A percentile compares a stretch with the other conserved stretches of the same genome.
Evolutionary conservation across 2,329 filamentous ascomycete genomes (phyloP).

Genomic region (Talaromyces marneffei): DNA sequence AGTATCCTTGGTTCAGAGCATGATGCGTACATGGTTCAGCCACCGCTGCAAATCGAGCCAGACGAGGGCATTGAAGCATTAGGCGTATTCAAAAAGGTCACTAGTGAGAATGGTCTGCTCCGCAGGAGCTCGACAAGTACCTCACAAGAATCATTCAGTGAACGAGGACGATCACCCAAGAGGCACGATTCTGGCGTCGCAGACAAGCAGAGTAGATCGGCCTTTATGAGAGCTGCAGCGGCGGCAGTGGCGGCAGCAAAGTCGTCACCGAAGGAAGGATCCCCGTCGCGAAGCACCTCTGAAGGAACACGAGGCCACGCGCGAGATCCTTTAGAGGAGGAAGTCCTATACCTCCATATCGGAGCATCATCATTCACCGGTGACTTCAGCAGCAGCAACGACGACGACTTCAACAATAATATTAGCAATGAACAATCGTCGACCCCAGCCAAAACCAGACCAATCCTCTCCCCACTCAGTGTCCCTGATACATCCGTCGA

Average conservation of each 20-base stretch:
- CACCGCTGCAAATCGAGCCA: slow-evolving; percentile 48
- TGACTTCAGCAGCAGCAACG: neutral
- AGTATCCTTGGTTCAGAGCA: slow-evolving; percentile 55
- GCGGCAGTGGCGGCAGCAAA: slow-evolving; percentile 15
- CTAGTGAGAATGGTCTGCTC: slow-evolving; percentile 36
- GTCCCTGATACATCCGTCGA: slow-evolving; percentile 28
- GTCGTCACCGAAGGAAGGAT: slow-evolving; percentile 26
- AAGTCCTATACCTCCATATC: slow-evolving; percentile 68
- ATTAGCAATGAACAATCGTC: slow-evolving; percentile 12
- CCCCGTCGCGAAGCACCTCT: slow-evolving; percentile 31
- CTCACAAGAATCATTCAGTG: neutral
- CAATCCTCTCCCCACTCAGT: slow-evolving; percentile 15
- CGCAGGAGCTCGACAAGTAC: slow-evolving; percentile 6
- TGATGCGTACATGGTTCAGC: slow-evolving; percentile 51
- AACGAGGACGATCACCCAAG: slow-evolving; percentile 15
- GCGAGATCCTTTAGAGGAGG: slow-evolving; percentile 59
- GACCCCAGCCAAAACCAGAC: slow-evolving; percentile 2
- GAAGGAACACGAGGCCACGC: slow-evolving; percentile 55
- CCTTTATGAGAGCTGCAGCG: slow-evolving; percentile 7
- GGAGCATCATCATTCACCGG: slow-evolving; percentile 52
- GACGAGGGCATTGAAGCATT: slow-evolving; percentile 32
- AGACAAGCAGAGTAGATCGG: neutral
- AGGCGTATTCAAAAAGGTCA: slow-evolving; percentile 47
- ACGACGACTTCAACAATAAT: neutral
- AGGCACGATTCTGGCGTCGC: slow-evolving; percentile 4